Evolutionary conservation across 176 grass and related monocot species (phyloP).

Genomic region (Eleusine coracana): DNA sequence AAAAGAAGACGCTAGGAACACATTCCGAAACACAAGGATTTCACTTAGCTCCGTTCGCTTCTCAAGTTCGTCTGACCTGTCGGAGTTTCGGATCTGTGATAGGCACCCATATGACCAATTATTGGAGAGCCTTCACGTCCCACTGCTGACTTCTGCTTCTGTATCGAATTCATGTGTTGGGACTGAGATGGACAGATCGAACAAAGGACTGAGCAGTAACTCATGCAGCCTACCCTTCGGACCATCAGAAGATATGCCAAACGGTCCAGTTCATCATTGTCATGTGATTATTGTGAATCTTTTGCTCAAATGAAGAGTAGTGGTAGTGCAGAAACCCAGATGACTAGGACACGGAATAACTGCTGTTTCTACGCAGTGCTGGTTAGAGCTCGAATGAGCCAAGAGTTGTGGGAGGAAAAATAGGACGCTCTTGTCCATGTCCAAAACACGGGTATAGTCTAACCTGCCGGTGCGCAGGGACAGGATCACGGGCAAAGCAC

Average conservation of each 20-base stretch:
- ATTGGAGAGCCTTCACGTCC: slow-evolving; percentile 23
- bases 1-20: not conserved
- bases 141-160: not conserved
- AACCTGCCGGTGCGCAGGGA: not conserved
- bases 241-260: not conserved
- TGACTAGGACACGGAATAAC: not conserved
- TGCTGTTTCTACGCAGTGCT: not conserved
- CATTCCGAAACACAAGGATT: not conserved
- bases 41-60: not conserved
- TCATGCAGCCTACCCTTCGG: not conserved
- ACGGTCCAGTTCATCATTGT: not conserved
- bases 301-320: not conserved
- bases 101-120: not conserved
- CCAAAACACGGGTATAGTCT: not conserved
- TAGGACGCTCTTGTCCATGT: not conserved
- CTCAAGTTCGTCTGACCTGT: not conserved
- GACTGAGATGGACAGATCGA: not conserved
- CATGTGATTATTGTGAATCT: not conserved
- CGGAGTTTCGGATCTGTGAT: not conserved
- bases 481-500: slow-evolving; percentile 10
- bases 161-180: not conserved
- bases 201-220: slow-evolving; percentile 10
- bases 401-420: not conserved
- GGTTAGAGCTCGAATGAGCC: not conserved
- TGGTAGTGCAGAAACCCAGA: not conserved